Evolutionary conservation across 441 rosid species (phyloP), one percentile per base, ranked within the genome.

Genomic region (Populus hybrid): DNA sequence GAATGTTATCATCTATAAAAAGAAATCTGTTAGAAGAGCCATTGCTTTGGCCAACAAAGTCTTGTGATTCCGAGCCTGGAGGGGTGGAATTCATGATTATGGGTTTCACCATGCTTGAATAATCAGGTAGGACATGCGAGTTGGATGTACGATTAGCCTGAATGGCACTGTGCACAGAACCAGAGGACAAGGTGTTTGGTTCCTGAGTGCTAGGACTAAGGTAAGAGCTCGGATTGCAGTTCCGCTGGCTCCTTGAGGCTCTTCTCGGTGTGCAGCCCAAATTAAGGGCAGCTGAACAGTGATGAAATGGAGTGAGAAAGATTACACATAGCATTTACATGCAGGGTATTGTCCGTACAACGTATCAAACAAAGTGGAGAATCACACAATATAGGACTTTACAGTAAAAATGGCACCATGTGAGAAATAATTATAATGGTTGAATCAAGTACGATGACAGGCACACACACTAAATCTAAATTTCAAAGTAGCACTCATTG

Each of bases 201-300:
- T 88, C 94, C 71, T 84, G 93, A 59, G 83, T 66, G 80, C 84
- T 83, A 12, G 94, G 91, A 68, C 81, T 81, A 9, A 95, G 97
- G 83, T 95, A 95, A 79, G 85, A 88, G 86, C 94, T 90, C 30
- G 91, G 89, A 82, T 85, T 88, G 76, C 84, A 84, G 79, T 94
- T 92, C 57, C 98, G 82, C 83, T 96, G 95, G 86, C 99, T 94
- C 88, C 99, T 91, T 1, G 97, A 89, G 82, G 99, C 91, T 86
- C 90, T 90, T 78, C 91, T 92, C 4, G 98, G 92, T 77, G 88
- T 82, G 82, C 99, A 96, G 57, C 99, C 99, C 85, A 96, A 81
- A 84, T 87, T 96, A 78, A 96, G 92, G 46, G 99, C 98, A 83
- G 99, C 99, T 96, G 88, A 80, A 77, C 80, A 89, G 28, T 76